Percentiles rank a stretch among this genome's conserved stretches.
Conservation (phyloP, 495 filamentous ascomycete species). For the Aspergillus incahuasiensis region DNA sequence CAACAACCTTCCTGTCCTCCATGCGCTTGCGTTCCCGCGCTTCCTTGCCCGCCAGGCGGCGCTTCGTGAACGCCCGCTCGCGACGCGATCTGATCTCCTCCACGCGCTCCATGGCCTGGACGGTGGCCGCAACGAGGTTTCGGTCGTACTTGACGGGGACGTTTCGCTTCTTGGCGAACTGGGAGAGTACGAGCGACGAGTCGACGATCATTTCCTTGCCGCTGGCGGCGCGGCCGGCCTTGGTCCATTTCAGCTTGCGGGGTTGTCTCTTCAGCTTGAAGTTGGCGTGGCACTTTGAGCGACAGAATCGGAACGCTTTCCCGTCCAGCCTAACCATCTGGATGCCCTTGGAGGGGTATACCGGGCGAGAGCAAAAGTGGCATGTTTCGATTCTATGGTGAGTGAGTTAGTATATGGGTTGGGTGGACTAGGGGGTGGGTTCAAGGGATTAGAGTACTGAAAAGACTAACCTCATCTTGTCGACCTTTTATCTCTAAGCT, state of each 20-base stretch:
- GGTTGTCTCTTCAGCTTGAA: slow-evolving; percentile 97
- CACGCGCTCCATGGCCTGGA: slow-evolving; percentile 88
- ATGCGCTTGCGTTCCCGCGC: slow-evolving; percentile 64
- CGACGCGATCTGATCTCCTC: slow-evolving; percentile 76
- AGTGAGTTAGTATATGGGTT: neutral
- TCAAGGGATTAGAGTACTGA: neutral
- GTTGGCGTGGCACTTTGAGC: slow-evolving; percentile 92
- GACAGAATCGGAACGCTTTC: slow-evolving; percentile 55
- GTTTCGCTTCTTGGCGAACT: slow-evolving; percentile 89
- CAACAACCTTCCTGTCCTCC: slow-evolving; percentile 79
- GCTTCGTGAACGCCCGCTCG: slow-evolving; percentile 88
- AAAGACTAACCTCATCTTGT: slow-evolving; percentile 9
- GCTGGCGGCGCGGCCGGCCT: slow-evolving; percentile 63
- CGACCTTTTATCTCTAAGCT: neutral
- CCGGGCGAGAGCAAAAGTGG: slow-evolving; percentile 78
- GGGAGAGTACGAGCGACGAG: slow-evolving; percentile 81
- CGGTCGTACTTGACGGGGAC: slow-evolving; percentile 93
- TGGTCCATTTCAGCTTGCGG: slow-evolving; percentile 85
- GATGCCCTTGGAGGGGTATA: slow-evolving; percentile 87
- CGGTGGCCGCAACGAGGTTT: slow-evolving; percentile 76
- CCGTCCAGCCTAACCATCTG: slow-evolving; percentile 59
- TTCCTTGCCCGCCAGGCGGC: slow-evolving; percentile 84
- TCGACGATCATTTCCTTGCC: slow-evolving; percentile 95
- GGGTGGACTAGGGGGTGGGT: neutral
- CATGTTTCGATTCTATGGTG: slow-evolving; percentile 71